Evolutionary conservation across 805 yeast species (phyloP), one percentile per base, ranked within the genome.

Genomic region (Wickerhamomyces silvicola): DNA sequence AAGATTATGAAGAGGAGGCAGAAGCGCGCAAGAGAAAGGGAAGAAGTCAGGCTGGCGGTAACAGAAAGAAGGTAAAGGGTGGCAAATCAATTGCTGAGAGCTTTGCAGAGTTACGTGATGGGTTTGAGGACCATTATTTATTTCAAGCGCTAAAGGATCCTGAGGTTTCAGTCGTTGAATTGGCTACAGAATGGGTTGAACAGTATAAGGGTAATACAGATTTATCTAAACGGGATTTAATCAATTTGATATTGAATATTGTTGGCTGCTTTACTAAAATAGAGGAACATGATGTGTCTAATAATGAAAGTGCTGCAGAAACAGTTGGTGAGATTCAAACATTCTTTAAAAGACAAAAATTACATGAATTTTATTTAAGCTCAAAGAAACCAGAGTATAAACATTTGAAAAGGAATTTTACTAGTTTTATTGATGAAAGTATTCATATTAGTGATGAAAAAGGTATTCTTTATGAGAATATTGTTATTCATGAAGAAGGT

Each of bases 251-350:
- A 1, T 58, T 88, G 24, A 64, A 87, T 37, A 63, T 78, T 30
- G 75, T 84, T 50, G 95, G 95, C 0, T 79, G 87, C 30, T 65
- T 74, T 14, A 64, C 75, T 2, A 72, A 70, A 17, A 71, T 84
- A 8, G 78, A 78, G 37, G 72, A 75, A 18, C 94, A 88, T 53
- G 96, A 87, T 52, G 77, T 85, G 30, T 64, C 62, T 16, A 78
- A 77, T 46, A 62, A 71, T 32, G 87, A 81, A 25, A 72, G 83
- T 7, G 82, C 92, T 1, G 62, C 70, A 11, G 81, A 78, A 22
- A 83, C 95, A 0, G 71, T 84, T 8, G 75, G 70, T 4, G 95
- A 85, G 53, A 57, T 87, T 18, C 81, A 82, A 39, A 62, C 73
- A 13, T 57, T 72, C 27, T 82, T 83, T 43, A 63, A 69, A 33